Evolutionary conservation across 2,329 filamentous ascomycete species (phyloP).

Genomic region (Aspergillus unguis): DNA sequence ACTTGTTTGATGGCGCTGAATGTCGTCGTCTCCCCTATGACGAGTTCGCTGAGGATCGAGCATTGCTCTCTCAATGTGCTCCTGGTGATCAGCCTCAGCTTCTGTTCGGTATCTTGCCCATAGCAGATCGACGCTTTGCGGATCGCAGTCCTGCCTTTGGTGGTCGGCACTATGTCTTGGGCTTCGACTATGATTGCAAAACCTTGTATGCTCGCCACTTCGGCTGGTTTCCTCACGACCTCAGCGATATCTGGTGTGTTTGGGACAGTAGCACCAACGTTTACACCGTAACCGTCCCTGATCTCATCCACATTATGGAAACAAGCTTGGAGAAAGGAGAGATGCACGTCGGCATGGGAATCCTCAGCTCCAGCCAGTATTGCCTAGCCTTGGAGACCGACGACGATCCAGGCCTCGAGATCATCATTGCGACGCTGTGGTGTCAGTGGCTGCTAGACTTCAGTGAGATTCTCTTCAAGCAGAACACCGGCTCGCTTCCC

Average conservation of each 20-base stretch:
- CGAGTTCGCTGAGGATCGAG: constrained; percentile 18
- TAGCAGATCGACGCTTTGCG: constrained; percentile 17
- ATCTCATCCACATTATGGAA: constrained; percentile 22
- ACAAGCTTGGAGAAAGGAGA: constrained; percentile 17
- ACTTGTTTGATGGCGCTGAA: constrained; percentile 25
- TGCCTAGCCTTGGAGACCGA: constrained; percentile 16
- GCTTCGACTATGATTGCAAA: constrained; percentile 23
- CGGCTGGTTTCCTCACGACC: constrained; percentile 20
- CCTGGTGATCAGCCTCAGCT: constrained; percentile 17
- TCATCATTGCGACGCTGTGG: constrained; percentile 29
- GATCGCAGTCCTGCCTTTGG: constrained; percentile 16
- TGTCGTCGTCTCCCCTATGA: constrained; percentile 23
- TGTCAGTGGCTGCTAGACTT: constrained; percentile 31
- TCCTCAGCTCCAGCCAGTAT: constrained; percentile 24
- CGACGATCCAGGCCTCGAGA: constrained; percentile 31
- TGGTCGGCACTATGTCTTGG: constrained; percentile 26
- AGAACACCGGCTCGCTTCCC: constrained; percentile 5
- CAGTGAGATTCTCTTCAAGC: constrained; percentile 20
- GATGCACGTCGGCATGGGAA: constrained; percentile 20
- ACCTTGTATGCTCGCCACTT: constrained; percentile 27
- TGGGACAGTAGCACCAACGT: constrained; percentile 27
- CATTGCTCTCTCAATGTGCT: constrained; percentile 9
- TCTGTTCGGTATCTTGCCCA: constrained; percentile 24
- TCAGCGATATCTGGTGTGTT: constrained; percentile 24
- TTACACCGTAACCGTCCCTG: constrained; percentile 22